Evolutionary conservation across 495 filamentous ascomycete species (phyloP).

Genomic region (Hypoxylon perforatum): DNA sequence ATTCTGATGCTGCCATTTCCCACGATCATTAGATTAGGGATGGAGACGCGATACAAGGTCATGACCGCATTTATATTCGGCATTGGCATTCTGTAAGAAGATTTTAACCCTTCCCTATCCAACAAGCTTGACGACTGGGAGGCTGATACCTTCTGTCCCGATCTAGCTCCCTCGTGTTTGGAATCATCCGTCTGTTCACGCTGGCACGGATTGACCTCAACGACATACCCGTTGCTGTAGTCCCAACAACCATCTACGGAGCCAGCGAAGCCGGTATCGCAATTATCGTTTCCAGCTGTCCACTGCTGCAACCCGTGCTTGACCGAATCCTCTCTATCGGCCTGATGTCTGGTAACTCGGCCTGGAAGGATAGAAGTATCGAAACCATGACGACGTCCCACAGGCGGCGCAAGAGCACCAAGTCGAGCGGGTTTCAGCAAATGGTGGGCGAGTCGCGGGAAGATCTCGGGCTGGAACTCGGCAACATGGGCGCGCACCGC

Average conservation of each 20-base stretch:
- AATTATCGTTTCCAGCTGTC: slow-evolving; percentile 37
- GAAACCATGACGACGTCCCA: slow-evolving; percentile 14
- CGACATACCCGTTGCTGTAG: slow-evolving; percentile 27
- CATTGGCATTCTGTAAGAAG: slow-evolving; percentile 51
- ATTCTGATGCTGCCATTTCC: slow-evolving; percentile 53
- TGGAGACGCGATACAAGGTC: slow-evolving; percentile 46
- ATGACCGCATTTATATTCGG: slow-evolving; percentile 47
- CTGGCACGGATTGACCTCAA: slow-evolving; percentile 14
- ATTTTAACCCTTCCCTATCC: neutral
- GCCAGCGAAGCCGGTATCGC: slow-evolving; percentile 31
- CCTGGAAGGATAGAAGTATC: slow-evolving; percentile 14
- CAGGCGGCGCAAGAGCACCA: slow-evolving; percentile 31
- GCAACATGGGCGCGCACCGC: slow-evolving; percentile 40
- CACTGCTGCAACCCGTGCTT: slow-evolving; percentile 32
- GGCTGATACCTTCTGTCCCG: slow-evolving; percentile 12
- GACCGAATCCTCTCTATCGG: slow-evolving; percentile 15
- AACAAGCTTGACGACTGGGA: neutral
- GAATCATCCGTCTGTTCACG: slow-evolving; percentile 23
- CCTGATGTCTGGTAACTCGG: neutral
- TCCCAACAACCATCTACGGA: slow-evolving; percentile 25
- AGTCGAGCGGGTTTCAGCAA: slow-evolving; percentile 38
- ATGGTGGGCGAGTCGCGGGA: slow-evolving; percentile 29
- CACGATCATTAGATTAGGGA: slow-evolving; percentile 48
- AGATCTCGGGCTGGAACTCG: slow-evolving; percentile 31
- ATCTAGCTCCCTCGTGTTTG: slow-evolving; percentile 30